Percentiles rank a stretch among this genome's conserved stretches.
These are phyloP conservation scores for Excoecaria agallocha DNA, from an alignment of 345 rosid genomes.

Conservation along the genomic window DNA sequence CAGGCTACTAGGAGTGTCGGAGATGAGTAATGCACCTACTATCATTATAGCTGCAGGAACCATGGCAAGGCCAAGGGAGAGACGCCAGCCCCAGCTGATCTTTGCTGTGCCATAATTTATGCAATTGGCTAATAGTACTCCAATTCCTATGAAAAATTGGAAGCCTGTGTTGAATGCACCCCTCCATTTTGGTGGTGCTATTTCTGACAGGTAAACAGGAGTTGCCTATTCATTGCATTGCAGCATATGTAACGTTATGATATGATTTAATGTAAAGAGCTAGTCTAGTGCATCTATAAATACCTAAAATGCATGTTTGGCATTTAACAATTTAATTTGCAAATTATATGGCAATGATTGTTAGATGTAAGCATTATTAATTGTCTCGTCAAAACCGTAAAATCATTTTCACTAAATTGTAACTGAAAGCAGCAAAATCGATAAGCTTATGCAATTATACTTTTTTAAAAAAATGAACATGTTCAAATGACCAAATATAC, in stretches of 20 bases:
- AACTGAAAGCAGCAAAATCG: no score
- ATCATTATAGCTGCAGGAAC: constrained; percentile 77
- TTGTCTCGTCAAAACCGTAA: no score
- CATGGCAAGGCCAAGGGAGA: constrained; percentile 71
- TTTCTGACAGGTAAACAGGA: constrained; percentile 77
- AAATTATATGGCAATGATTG: no score
- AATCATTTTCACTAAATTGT: no score
- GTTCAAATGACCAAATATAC: no score
- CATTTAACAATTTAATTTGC: no score
- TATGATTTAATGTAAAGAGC: no score
- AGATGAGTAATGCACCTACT: constrained; percentile 57
- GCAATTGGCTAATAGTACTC: constrained; percentile 62
- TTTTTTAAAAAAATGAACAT: no score
- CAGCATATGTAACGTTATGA: not conserved
- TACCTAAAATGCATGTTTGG: no score
- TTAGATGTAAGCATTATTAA: no score
- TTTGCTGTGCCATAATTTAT: constrained; percentile 57
- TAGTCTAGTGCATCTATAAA: no score
- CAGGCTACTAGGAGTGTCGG: constrained; percentile 73
- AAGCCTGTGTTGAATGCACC: constrained; percentile 83
- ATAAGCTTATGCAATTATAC: no score
- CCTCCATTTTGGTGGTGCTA: constrained; percentile 85
- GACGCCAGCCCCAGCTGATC: constrained; percentile 70
- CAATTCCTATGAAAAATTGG: constrained; percentile 70
- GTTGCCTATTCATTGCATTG: constrained; percentile 48